Base-by-base conservation (phyloP, 345 rosid genomes). In the Theobroma cacao region DNA sequence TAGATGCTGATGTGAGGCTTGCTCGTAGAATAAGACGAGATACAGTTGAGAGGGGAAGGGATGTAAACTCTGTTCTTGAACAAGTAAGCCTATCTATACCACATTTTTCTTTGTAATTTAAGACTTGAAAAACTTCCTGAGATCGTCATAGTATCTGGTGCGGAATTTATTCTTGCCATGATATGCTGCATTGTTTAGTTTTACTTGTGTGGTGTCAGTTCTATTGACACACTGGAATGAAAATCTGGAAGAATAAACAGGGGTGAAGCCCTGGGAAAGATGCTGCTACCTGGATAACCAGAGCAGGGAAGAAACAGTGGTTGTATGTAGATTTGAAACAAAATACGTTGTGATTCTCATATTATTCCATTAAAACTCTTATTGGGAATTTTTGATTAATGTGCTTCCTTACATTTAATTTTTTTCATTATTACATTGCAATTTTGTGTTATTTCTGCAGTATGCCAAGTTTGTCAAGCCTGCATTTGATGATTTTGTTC, bases 1-100 rank as follows among this genome's bases (percentile, higher is more conserved):
- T 88, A 97, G 99, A 97, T 91, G 98, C 98, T 79, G 99, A 97
- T 87, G 99, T 94, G 85, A 94, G 99, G 88, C 98, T 97, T 86
- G 99, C 99, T 87, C 98, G 99, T 40, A 90, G 99, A 88, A 93
- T 97, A 83, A 88, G 95, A 76, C 96, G 99, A 82, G 99, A 97
- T 82, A 97, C 94, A 0, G 96, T 94, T 82, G 93, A 93, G 88
- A 90, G 98, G 91, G 97, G 98, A 74, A 87, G 99, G 88, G 99
- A 94, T 76, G 78, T 97, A 72, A 84, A 88, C 85, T 94, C 99
- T 82, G 99, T 97, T 76, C 99, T 97, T 84, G 98, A 94, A 84
- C 98, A 94, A 95, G 98, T 91, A 78, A 85, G 83, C 75, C 72
- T 26, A 56, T 80, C 11, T 30, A 34, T 74, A 20, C 55, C 34